These are phyloP conservation scores for Nakazawaea peltata DNA, from an alignment of 805 yeast genomes.

Conservation along the genomic window DNA sequence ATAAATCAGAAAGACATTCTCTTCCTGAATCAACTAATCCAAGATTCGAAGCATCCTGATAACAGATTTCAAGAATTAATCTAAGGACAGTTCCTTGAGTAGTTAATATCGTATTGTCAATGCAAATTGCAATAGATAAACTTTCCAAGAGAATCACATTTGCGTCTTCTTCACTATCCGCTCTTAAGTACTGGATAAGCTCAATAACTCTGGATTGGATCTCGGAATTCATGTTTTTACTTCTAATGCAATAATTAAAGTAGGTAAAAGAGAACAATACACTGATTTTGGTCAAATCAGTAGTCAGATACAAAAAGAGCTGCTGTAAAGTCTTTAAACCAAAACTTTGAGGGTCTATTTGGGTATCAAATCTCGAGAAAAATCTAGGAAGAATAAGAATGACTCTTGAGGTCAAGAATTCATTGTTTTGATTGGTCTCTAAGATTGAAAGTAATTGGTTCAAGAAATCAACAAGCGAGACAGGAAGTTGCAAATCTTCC, in stretches of 20 bases:
- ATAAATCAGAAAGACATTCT: slow-evolving; percentile 57
- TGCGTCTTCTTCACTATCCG: slow-evolving; percentile 73
- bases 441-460: slow-evolving; percentile 13
- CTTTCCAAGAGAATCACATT: slow-evolving; percentile 67
- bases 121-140: slow-evolving; percentile 46
- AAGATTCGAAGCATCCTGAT: slow-evolving; percentile 67
- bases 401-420: slow-evolving; percentile 39
- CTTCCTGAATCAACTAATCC: slow-evolving; percentile 59
- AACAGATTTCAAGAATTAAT: slow-evolving; percentile 55
- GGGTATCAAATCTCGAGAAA: slow-evolving; percentile 40
- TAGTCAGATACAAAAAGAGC: slow-evolving; percentile 15
- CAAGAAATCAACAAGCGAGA: slow-evolving; percentile 18
- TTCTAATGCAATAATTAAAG: slow-evolving; percentile 22
- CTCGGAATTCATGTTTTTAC: slow-evolving; percentile 15
- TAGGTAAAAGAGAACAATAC: slow-evolving; percentile 46
- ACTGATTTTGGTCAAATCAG: slow-evolving; percentile 21
- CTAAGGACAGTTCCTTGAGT: slow-evolving; percentile 31
- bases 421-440: slow-evolving; percentile 14
- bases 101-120: slow-evolving; percentile 29
- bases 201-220: slow-evolving; percentile 21
- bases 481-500: slow-evolving; percentile 11
- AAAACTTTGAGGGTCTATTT: slow-evolving; percentile 12
- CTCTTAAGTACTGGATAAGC: slow-evolving; percentile 37
- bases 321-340: slow-evolving; percentile 19
- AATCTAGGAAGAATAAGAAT: slow-evolving; percentile 49